Evolutionary conservation across 768 basidiomycete species (phyloP), one percentile per base, ranked within the genome.

Genomic region (Boletus huronensis): DNA sequence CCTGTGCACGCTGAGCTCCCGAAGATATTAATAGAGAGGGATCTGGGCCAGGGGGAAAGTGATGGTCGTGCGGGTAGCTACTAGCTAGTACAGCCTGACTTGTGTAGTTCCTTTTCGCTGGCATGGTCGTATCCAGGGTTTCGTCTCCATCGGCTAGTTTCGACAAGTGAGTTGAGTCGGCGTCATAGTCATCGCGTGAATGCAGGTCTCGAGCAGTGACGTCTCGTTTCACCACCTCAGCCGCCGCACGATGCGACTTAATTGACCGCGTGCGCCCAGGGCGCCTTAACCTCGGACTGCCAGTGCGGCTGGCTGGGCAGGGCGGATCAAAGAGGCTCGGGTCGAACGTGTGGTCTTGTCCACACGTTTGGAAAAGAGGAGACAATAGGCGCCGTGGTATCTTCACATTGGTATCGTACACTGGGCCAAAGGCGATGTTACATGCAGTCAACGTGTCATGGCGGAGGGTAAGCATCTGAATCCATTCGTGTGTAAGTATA

Each of bases 361-460:
- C 11, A 32, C 32, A 6, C 5, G 13, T 14, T 32, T 32, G 31
- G 11, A 8, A 13, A 13, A 32, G 11, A 32, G 11, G 6, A 10
- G 9, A 11, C 0, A 40, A 28, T 16, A 10, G 25, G 25, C 13
- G n/a, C n/a, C n/a, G 23, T 19, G 50, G 29, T 17, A 23, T 51
- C 48, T 50, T 17, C 6, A 25, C 3, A 25, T 46, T 25, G 31
- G 2, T 32, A 38, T 55, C 14, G 41, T 55, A 57, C 32, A 55
- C 26, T 23, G 26, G 7, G 21, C 6, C 14, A 56, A 25, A 38
- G 29, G 19, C 1, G 6, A 21, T 17, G n/a, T n/a, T 55, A 55
- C 54, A 55, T 55, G 53, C 35, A 31, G n/a, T 44, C 53, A 38
- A 35, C 13, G 50, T 35, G 50, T 35, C 45, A 31, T 38, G 26